Conservation (phyloP, 768 basidiomycete genomes). For the Boletus eberwhitei region DNA sequence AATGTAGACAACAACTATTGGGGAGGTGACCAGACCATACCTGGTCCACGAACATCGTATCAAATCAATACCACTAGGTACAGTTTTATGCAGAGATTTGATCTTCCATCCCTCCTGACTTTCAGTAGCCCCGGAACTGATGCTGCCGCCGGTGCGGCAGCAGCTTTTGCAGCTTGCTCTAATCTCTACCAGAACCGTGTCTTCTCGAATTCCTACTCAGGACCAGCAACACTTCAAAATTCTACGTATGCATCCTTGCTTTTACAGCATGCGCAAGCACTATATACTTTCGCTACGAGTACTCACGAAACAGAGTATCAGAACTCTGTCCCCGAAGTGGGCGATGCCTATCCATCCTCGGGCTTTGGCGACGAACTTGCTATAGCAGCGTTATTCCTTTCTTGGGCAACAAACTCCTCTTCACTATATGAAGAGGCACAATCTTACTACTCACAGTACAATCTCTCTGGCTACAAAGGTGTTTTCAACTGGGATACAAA, state of each 20-base stretch:
- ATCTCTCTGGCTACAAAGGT: slow-evolving; percentile 47
- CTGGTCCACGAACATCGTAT: slow-evolving; percentile 69
- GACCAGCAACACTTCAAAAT: slow-evolving; percentile 69
- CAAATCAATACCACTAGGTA: slow-evolving; percentile 69
- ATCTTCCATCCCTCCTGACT: not conserved
- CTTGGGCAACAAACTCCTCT: slow-evolving; percentile 64
- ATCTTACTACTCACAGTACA: slow-evolving; percentile 54
- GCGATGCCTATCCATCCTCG: slow-evolving; percentile 66
- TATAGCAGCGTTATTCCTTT: slow-evolving; percentile 73
- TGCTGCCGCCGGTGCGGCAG: slow-evolving; percentile 77
- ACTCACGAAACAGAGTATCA: slow-evolving; percentile 64
- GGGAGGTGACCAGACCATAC: slow-evolving; percentile 83
- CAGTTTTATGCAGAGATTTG: not conserved
- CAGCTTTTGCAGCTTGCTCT: slow-evolving; percentile 86
- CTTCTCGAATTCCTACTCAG: slow-evolving; percentile 51
- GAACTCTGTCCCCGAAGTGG: slow-evolving; percentile 61
- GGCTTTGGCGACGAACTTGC: slow-evolving; percentile 71
- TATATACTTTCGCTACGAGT: slow-evolving; percentile 76
- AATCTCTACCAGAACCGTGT: slow-evolving; percentile 66
- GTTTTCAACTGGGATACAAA: slow-evolving; percentile 92
- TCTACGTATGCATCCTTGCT: slow-evolving; percentile 68
- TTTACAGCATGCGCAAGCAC: slow-evolving; percentile 66
- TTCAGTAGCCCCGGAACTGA: slow-evolving; percentile 75
- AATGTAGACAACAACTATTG: slow-evolving; percentile 76
- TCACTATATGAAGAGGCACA: slow-evolving; percentile 61